A percentile compares a stretch with the other conserved stretches of the same genome.
Evolutionary conservation across 2,329 filamentous ascomycete species (phyloP).

Genomic region (Ophioceras dolichostomum): DNA sequence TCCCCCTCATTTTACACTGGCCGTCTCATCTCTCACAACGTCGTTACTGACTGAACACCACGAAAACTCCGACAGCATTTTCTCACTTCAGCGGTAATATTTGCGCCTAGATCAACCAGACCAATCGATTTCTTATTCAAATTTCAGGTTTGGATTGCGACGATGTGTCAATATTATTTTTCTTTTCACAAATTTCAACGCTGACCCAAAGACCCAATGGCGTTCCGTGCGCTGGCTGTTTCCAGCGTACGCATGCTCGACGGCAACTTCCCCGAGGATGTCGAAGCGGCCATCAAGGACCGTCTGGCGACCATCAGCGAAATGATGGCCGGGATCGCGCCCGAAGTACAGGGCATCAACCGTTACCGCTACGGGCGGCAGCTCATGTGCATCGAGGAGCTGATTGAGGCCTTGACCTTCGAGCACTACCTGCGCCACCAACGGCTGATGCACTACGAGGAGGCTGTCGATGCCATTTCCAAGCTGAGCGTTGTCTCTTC

Average conservation of each 20-base stretch:
- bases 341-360: conserved; percentile 69
- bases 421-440: conserved; percentile 75
- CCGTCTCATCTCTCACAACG: too few relatives aligned
- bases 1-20: too few relatives aligned
- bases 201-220: neutral
- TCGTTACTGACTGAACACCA: too few relatives aligned
- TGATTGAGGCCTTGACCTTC: conserved; percentile 84
- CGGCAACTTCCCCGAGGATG: conserved; percentile 51
- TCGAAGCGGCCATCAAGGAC: conserved; percentile 56
- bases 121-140: neutral
- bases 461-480: conserved; percentile 39
- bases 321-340: conserved; percentile 54
- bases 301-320: conserved; percentile 60
- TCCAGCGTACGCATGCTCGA: conserved; percentile 51
- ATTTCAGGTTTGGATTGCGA: neutral
- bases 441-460: conserved; percentile 55
- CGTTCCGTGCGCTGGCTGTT: neutral
- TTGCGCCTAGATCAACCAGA: too few relatives aligned
- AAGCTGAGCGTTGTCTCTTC: conserved; percentile 13
- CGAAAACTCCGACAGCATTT: too few relatives aligned
- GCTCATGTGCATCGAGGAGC: conserved; percentile 84
- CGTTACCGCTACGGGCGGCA: conserved; percentile 69
- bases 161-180: neutral
- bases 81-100: conserved; percentile 2
- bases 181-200: too few relatives aligned